These are phyloP conservation scores for Erodium texanum DNA, from an alignment of 441 rosid genomes.

Conservation along the genomic window DNA sequence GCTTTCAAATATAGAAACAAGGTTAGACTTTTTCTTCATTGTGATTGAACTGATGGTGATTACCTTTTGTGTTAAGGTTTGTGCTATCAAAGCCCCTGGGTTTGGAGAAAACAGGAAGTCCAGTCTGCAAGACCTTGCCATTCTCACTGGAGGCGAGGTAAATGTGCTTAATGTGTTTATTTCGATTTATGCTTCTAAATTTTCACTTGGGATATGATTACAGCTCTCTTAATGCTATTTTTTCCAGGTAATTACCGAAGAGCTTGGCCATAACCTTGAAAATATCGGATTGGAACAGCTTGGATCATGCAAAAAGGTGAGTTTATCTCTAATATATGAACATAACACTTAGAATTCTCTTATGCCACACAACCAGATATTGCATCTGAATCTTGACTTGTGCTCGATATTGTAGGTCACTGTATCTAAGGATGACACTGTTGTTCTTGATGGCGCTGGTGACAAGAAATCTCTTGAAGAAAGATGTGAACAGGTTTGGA, in stretches of 20 bases:
- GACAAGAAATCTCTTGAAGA: conserved; percentile 80
- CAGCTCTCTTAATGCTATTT: conserved; percentile 15
- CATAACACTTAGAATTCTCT: neutral
- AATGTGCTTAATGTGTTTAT: conserved; percentile 7
- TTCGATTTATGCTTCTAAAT: neutral
- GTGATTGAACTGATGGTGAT: neutral
- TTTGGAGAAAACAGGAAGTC: conserved; percentile 77
- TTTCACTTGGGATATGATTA: neutral
- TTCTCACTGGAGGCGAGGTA: conserved; percentile 89
- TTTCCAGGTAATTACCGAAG: conserved; percentile 73
- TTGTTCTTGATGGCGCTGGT: conserved; percentile 81
- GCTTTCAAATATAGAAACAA: neutral
- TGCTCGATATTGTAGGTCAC: conserved; percentile 36
- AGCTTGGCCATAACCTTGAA: conserved; percentile 58
- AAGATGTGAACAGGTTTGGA: conserved; percentile 78
- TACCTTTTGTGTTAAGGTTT: conserved; percentile 34
- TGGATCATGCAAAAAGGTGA: conserved; percentile 79
- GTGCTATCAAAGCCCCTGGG: conserved; percentile 92
- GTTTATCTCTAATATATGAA: neutral
- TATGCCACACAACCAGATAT: neutral
- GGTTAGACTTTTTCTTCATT: neutral
- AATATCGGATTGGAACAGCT: conserved; percentile 62
- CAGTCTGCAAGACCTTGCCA: conserved; percentile 72
- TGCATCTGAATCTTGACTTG: neutral
- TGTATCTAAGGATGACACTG: conserved; percentile 68